These are phyloP conservation scores for Davidsoniella australis DNA, from an alignment of 2,329 filamentous ascomycete genomes.

Conservation along the genomic window DNA sequence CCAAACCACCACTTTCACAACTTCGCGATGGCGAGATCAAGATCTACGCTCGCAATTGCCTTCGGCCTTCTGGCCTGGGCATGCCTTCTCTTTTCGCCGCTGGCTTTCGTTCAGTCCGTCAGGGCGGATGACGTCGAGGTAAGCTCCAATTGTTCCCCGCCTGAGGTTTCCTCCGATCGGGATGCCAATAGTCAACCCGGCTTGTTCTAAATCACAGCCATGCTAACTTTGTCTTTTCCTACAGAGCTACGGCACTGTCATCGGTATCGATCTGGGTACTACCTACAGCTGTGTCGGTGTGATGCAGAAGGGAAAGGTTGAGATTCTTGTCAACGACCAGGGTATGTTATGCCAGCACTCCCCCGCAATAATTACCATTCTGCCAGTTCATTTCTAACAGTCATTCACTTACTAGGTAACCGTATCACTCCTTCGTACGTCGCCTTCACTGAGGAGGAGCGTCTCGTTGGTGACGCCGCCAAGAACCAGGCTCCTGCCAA, in stretches of 20 bases:
- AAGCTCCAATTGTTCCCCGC: not conserved
- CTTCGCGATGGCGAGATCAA: slow-evolving; percentile 34
- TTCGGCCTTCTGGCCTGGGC: slow-evolving; percentile 87
- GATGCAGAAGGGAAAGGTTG: slow-evolving; percentile 88
- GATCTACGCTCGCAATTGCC: slow-evolving; percentile 57
- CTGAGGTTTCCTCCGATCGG: slow-evolving; percentile 71
- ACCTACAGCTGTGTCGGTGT: slow-evolving; percentile 85
- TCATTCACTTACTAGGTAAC: slow-evolving; percentile 39
- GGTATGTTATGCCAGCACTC: slow-evolving; percentile 15
- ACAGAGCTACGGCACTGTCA: slow-evolving; percentile 63
- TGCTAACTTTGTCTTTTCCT: not conserved
- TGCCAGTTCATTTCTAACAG: slow-evolving; percentile 8
- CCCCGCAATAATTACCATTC: not conserved
- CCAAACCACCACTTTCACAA: slow-evolving; percentile 15
- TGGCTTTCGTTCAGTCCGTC: slow-evolving; percentile 69
- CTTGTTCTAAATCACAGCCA: not conserved
- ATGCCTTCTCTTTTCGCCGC: slow-evolving; percentile 70
- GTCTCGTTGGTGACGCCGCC: slow-evolving; percentile 89
- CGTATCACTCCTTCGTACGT: slow-evolving; percentile 92
- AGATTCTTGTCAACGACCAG: slow-evolving; percentile 92
- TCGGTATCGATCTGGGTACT: slow-evolving; percentile 88
- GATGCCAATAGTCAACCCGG: slow-evolving; percentile 62
- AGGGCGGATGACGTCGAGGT: slow-evolving; percentile 51
- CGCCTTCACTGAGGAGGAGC: slow-evolving; percentile 91
- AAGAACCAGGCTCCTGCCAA: slow-evolving; percentile 87